phyloP scores from a whole-genome alignment of 169 alveolate species.

The Cryptosporidium xiaoi region DNA sequence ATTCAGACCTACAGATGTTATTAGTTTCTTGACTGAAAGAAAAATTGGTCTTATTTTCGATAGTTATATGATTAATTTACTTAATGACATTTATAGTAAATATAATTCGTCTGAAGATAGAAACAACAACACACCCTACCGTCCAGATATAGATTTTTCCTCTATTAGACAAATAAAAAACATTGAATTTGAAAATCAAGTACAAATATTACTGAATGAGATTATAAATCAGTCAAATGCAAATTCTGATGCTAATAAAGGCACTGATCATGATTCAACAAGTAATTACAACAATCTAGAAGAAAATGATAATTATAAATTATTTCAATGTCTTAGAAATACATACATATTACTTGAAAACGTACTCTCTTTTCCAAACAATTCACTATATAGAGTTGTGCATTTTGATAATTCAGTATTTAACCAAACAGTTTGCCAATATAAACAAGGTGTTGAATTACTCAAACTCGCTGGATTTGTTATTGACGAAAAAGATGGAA shows the following conservation, averaged over 20 bases:
- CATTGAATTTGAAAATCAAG: neutral
- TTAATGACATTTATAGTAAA: slow-evolving; percentile 14
- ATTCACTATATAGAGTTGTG: slow-evolving; percentile 15
- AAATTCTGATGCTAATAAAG: neutral
- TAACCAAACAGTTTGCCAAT: slow-evolving; percentile 36
- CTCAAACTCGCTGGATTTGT: slow-evolving; percentile 49
- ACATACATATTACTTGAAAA: slow-evolving; percentile 14
- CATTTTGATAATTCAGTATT: slow-evolving; percentile 29
- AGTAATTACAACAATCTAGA: neutral
- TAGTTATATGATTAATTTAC: slow-evolving; percentile 19
- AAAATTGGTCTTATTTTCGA: slow-evolving; percentile 46
- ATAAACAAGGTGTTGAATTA: slow-evolving; percentile 27
- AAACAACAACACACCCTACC: slow-evolving; percentile 10
- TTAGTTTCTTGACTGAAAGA: slow-evolving; percentile 17
- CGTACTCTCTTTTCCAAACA: slow-evolving; percentile 38
- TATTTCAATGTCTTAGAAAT: slow-evolving; percentile 37
- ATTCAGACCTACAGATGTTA: slow-evolving; percentile 35
- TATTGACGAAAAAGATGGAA: slow-evolving; percentile 21
- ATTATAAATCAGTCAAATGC: neutral
- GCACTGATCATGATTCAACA: neutral
- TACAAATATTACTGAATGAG: neutral
- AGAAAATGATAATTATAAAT: neutral
- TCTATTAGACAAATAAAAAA: neutral
- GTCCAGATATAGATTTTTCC: slow-evolving; percentile 44
- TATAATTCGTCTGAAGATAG: slow-evolving; percentile 22